A percentile compares a stretch with the other conserved stretches of the same genome.
These are phyloP conservation scores for Carallia pectinifolia DNA, from an alignment of 345 rosid genomes.

Conservation along the genomic window DNA sequence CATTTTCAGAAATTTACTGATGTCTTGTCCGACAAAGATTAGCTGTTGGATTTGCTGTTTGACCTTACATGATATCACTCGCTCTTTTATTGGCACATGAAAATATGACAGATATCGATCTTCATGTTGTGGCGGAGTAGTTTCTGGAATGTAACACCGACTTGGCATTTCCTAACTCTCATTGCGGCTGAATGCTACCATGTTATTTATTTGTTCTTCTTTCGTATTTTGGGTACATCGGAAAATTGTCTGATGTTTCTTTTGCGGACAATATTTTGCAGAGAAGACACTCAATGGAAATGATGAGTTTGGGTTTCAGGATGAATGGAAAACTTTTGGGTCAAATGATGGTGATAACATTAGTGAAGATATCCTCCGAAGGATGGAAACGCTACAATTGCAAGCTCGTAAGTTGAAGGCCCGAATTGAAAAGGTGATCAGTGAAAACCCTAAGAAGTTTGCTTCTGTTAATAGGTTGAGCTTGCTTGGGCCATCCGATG, in stretches of 20 bases:
- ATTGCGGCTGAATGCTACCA: no score
- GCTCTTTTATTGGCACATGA: no score
- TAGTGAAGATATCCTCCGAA: constrained; percentile 54
- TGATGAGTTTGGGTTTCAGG: constrained; percentile 38
- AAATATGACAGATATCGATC: no score
- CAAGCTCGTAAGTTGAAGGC: constrained; percentile 47
- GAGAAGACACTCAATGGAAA: constrained; percentile 35
- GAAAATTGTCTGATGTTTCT: constrained; percentile 6
- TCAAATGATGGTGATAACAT: constrained; percentile 43
- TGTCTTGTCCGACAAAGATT: no score
- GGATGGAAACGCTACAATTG: constrained; percentile 52
- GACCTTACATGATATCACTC: no score
- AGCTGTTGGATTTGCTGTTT: no score
- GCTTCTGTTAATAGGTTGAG: constrained; percentile 47
- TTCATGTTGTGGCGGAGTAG: no score
- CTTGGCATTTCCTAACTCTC: no score
- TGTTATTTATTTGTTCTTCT: neutral
- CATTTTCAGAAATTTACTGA: no score
- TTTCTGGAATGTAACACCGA: no score
- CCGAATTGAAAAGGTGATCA: constrained; percentile 58
- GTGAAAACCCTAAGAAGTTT: constrained; percentile 56
- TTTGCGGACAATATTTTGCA: constrained; percentile 23
- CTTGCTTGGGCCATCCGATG: constrained; percentile 36
- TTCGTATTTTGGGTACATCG: neutral
- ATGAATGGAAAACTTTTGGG: constrained; percentile 43